Evolutionary conservation across 768 basidiomycete genomes (phyloP).

Genomic region (Amanita rubescens): DNA sequence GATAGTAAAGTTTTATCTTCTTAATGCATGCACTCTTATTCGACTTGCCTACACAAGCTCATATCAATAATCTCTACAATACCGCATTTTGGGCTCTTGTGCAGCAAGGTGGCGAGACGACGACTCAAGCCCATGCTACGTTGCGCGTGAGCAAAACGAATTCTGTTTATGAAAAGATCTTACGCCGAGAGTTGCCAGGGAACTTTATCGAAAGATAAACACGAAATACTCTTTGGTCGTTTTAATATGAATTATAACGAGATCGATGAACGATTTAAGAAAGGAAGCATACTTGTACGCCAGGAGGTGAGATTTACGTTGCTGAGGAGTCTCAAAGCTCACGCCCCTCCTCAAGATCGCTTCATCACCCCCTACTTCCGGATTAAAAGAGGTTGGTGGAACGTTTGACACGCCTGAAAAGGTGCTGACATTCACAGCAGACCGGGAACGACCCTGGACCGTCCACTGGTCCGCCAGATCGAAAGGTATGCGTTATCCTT

Average conservation of each 20-base stretch:
- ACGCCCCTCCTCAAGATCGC: not conserved
- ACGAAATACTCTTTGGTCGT: constrained; percentile 79
- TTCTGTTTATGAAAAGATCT: not conserved
- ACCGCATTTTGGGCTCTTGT: constrained; percentile 94
- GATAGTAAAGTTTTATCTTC: constrained; percentile 64
- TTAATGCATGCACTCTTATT: not conserved
- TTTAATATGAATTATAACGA: constrained; percentile 88
- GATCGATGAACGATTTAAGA: constrained; percentile 63
- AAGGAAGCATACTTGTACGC: constrained; percentile 80
- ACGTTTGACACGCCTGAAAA: not conserved
- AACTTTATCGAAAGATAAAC: constrained; percentile 81
- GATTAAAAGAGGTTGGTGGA: not conserved
- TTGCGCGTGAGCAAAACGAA: constrained; percentile 46
- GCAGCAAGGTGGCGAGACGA: constrained; percentile 69
- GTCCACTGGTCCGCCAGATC: not conserved
- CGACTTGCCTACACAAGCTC: constrained; percentile 48
- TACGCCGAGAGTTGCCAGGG: constrained; percentile 41
- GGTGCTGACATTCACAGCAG: not conserved
- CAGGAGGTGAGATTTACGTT: constrained; percentile 35
- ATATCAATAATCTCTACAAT: constrained; percentile 98
- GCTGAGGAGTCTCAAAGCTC: not conserved
- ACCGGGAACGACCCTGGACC: not conserved
- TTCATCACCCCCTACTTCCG: not conserved
- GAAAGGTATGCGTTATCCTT: not conserved
- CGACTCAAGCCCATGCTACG: constrained; percentile 73